Percentiles rank a stretch among this genome's conserved stretches.
phyloP scores from a whole-genome alignment of 768 basidiomycete genomes.

The Suillus fuscotomentosus region DNA sequence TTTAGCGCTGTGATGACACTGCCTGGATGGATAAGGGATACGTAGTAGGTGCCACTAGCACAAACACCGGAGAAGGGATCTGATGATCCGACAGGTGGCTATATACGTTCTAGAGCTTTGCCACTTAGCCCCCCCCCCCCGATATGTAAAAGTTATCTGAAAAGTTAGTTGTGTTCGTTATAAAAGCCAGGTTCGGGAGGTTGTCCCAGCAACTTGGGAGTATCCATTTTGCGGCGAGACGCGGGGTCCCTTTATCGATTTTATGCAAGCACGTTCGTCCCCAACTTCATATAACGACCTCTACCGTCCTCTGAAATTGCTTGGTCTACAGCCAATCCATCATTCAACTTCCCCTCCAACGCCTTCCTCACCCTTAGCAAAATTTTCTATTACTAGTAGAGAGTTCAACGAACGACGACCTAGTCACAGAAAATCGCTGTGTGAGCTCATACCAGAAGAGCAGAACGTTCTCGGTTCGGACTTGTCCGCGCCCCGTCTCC shows the following conservation, averaged over 20 bases:
- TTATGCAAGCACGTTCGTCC: constrained; percentile 37
- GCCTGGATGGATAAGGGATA: not conserved
- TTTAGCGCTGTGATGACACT: constrained; percentile 1
- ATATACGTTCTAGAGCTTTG: too few species aligned
- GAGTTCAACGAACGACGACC: constrained; percentile 13
- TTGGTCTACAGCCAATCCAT: constrained; percentile 4
- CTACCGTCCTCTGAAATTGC: constrained; percentile 12
- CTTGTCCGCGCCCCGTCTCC: constrained; percentile 30
- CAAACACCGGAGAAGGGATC: constrained; percentile 5
- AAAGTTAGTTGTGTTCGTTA: constrained; percentile 24
- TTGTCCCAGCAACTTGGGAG: not conserved
- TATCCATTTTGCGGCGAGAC: constrained; percentile 7
- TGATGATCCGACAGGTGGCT: constrained; percentile 6
- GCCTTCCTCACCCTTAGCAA: constrained; percentile 24
- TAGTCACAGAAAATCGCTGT: constrained; percentile 19
- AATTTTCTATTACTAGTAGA: constrained; percentile 5
- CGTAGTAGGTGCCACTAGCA: not conserved
- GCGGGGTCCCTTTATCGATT: constrained; percentile 13
- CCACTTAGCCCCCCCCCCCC: too few species aligned
- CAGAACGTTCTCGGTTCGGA: constrained; percentile 25
- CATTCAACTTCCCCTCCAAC: constrained; percentile 10
- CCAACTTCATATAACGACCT: constrained; percentile 17
- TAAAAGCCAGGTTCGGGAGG: constrained; percentile 21
- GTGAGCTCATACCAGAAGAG: constrained; percentile 34
- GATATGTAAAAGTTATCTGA: constrained; percentile 26